These are phyloP conservation scores for Acanthamoeba healyi DNA, from an alignment of 208 protist species.

Conservation along the genomic window DNA sequence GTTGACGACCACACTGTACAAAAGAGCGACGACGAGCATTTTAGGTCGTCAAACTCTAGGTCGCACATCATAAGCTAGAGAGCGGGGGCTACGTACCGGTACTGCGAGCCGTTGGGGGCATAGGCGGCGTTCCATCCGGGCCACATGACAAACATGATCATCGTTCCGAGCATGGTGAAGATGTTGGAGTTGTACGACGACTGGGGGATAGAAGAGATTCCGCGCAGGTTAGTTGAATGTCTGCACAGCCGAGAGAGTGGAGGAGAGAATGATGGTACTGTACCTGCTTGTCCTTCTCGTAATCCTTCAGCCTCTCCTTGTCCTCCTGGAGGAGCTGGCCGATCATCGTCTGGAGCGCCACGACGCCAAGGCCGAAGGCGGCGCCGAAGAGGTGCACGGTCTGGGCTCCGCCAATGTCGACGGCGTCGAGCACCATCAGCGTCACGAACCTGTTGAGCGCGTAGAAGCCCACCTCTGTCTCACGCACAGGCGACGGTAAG, in stretches of 20 bases:
- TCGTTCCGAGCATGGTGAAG: slow-evolving; percentile 34
- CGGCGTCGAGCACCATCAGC: slow-evolving; percentile 20
- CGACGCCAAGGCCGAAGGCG: background rate
- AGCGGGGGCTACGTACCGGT: background rate
- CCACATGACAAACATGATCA: slow-evolving; percentile 65
- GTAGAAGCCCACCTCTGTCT: slow-evolving; percentile 43
- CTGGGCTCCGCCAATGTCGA: slow-evolving; percentile 46
- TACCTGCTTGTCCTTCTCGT: slow-evolving; percentile 46
- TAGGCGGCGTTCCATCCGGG: slow-evolving; percentile 64
- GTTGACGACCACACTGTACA: slow-evolving; percentile 41
- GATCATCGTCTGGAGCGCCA: background rate
- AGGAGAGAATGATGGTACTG: background rate
- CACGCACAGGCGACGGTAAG: background rate
- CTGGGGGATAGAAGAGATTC: too few species aligned
- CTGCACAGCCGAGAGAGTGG: background rate
- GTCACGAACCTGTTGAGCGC: slow-evolving; percentile 8
- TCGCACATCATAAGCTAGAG: background rate
- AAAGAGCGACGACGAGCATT: background rate
- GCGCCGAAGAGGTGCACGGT: slow-evolving; percentile 50
- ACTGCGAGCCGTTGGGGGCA: slow-evolving; percentile 35
- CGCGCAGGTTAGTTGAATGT: too few species aligned
- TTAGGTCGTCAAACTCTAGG: background rate
- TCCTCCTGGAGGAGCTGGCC: slow-evolving; percentile 9
- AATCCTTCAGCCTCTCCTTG: background rate
- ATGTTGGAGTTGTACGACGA: slow-evolving; percentile 60